These are phyloP conservation scores for Boletus pseudo-olivaceus DNA, from an alignment of 768 basidiomycete genomes.

Conservation along the genomic window DNA sequence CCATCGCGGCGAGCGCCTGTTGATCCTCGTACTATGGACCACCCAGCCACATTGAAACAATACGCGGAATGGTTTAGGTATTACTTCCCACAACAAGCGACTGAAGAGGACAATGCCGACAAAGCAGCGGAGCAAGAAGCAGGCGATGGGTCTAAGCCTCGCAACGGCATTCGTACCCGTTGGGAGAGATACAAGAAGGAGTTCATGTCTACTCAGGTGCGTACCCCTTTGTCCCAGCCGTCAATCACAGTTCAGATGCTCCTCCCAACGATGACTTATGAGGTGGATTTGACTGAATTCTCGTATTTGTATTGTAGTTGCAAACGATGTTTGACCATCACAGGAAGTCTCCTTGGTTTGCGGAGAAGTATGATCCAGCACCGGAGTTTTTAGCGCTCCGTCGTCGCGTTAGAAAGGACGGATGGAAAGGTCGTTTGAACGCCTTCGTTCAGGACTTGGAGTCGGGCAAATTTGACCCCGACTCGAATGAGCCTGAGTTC, in stretches of 20 bases:
- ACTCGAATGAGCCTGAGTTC: constrained; percentile 58
- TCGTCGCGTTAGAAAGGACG: constrained; percentile 75
- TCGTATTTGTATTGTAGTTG: constrained; percentile 60
- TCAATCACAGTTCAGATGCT: constrained; percentile 12
- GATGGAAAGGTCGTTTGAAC: constrained; percentile 73
- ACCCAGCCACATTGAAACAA: constrained; percentile 76
- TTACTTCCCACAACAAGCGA: constrained; percentile 68
- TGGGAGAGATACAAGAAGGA: constrained; percentile 97
- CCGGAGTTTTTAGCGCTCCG: constrained; percentile 70
- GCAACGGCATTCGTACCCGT: constrained; percentile 75
- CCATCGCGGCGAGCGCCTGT: constrained; percentile 62
- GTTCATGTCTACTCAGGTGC: constrained; percentile 82
- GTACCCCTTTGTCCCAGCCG: constrained; percentile 32
- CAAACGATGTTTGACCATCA: constrained; percentile 96
- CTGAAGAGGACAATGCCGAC: constrained; percentile 80
- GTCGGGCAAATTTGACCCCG: constrained; percentile 81
- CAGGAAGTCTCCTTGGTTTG: constrained; percentile 94
- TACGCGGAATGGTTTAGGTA: constrained; percentile 88
- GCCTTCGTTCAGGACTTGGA: constrained; percentile 78
- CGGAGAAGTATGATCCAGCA: constrained; percentile 87
- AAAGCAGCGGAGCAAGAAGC: constrained; percentile 83
- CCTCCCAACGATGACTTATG: constrained; percentile 5
- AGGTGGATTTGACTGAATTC: constrained; percentile 21
- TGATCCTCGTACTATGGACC: constrained; percentile 80
- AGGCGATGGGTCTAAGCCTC: constrained; percentile 76